Conservation (phyloP, 129 eudicot genomes). For the Heracleum sosnowskyi region DNA sequence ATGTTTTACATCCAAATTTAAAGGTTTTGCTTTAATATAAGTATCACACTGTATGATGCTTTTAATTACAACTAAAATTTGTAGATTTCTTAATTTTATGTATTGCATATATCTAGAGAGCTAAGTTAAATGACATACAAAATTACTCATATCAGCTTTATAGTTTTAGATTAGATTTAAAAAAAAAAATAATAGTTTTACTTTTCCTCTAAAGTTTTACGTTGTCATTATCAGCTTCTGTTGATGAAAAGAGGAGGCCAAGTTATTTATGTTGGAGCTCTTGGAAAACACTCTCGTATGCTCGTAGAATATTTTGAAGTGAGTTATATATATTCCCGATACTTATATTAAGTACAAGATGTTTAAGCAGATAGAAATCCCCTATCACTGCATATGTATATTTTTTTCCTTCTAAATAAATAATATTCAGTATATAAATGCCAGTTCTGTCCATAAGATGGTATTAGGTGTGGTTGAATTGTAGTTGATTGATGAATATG, state of each 20-base stretch:
- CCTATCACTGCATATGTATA: not conserved
- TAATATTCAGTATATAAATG: too few relatives aligned
- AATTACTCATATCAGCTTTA: not conserved
- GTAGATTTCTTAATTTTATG: too few relatives aligned
- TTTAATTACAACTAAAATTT: not conserved
- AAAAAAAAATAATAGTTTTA: too few relatives aligned
- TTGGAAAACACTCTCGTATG: conserved; percentile 50
- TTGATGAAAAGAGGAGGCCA: conserved; percentile 87
- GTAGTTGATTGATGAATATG: too few relatives aligned
- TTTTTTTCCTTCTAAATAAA: not conserved
- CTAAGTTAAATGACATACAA: not conserved
- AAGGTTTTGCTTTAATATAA: too few relatives aligned
- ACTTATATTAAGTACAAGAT: not conserved
- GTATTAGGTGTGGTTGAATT: too few relatives aligned
- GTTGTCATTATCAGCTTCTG: conserved; percentile 31
- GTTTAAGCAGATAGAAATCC: not conserved
- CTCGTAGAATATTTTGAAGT: conserved; percentile 65
- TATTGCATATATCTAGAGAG: not conserved
- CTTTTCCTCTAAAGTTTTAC: too few relatives aligned
- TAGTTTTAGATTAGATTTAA: too few relatives aligned
- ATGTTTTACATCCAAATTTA: too few relatives aligned
- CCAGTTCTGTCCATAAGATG: too few relatives aligned
- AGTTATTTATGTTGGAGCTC: conserved; percentile 66
- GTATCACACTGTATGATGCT: not conserved
- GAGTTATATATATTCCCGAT: conserved; percentile 11